Evolutionary conservation across 257 asterid species (phyloP), one percentile per base, ranked within the genome.

Genomic region (Lycium barbarum): DNA sequence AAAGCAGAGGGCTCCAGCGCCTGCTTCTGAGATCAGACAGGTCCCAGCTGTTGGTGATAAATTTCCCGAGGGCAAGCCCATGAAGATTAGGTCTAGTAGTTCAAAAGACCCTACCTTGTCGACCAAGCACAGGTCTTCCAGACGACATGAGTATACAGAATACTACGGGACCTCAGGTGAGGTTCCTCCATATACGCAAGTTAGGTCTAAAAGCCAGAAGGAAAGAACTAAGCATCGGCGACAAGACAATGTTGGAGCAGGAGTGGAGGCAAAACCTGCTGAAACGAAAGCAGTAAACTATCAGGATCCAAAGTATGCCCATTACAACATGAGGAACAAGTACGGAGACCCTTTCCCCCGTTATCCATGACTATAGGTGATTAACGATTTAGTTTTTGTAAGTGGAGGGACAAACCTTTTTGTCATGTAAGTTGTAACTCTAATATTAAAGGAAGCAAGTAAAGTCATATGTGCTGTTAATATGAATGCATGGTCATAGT

Each of bases 51-150:
- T 85, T 1, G 22, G 81, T 18, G 98, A 93, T 9, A 88, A 92
- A 83, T 73, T 86, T 81, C 79, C 97, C 1, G 98, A 96, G 86
- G 91, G 68, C 20, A 95, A 95, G 88, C 93, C 93, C 51, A 86
- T 88, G 11, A 97, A 95, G 74, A 68, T 85, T 12, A 88, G 97
- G 83, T 92, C 98, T 2, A 70, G 91, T 40, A 90, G 93, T 83
- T 20, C 83, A 11, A 95, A 89, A 88, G 99, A 97, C 55, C 95
- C 95, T 0, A 83, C 94, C 63, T 36, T 88, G 68, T 85, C 97
- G 14, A 92, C 84, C 91, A 95, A 94, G 91, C 98, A 95, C 89
- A 88, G 97, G 72, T 95, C 98, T 83, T 93, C 98, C 35, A 94
- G 94, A 88, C 91, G 96, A 84, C 97, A 93, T 63, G 99, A 95